phyloP scores from a whole-genome alignment of 2,329 filamentous ascomycete species.

The Claviceps spartinae region DNA sequence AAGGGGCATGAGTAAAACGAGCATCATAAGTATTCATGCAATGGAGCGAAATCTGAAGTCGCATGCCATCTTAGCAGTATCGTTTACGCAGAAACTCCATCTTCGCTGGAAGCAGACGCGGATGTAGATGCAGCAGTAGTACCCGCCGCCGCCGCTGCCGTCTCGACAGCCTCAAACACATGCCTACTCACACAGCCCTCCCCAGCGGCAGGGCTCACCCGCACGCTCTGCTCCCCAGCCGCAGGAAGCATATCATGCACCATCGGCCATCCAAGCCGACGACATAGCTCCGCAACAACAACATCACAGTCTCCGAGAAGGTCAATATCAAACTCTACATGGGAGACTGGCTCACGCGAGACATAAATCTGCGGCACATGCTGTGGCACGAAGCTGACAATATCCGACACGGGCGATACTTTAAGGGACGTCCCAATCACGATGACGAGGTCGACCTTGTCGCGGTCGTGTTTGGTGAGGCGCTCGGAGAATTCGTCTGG shows the following conservation, averaged over 20 bases:
- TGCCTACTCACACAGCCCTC: conserved; percentile 24
- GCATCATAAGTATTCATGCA: too few relatives aligned
- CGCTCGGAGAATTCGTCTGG: conserved; percentile 72
- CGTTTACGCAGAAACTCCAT: too few relatives aligned
- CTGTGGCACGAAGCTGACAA: conserved; percentile 67
- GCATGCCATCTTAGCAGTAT: too few relatives aligned
- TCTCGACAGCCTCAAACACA: conserved; percentile 16
- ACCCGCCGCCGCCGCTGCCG: not conserved
- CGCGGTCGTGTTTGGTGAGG: conserved; percentile 67
- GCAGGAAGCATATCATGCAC: conserved; percentile 72
- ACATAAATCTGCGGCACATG: conserved; percentile 84
- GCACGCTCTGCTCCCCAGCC: conserved; percentile 46
- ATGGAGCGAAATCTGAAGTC: too few relatives aligned
- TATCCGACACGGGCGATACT: conserved; percentile 87
- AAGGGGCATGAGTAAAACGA: too few relatives aligned
- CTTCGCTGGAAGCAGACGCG: not conserved
- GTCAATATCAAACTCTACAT: conserved; percentile 94
- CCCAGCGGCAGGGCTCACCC: conserved; percentile 28
- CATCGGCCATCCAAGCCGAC: conserved; percentile 67
- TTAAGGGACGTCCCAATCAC: conserved; percentile 95
- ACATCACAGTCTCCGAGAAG: conserved; percentile 91
- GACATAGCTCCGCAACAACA: conserved; percentile 75
- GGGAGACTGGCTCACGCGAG: conserved; percentile 66
- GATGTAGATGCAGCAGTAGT: not conserved
- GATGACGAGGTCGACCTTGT: conserved; percentile 75